These are phyloP conservation scores for Effrenium voratum DNA, from an alignment of 73 alveolate genomes.

Conservation along the genomic window DNA sequence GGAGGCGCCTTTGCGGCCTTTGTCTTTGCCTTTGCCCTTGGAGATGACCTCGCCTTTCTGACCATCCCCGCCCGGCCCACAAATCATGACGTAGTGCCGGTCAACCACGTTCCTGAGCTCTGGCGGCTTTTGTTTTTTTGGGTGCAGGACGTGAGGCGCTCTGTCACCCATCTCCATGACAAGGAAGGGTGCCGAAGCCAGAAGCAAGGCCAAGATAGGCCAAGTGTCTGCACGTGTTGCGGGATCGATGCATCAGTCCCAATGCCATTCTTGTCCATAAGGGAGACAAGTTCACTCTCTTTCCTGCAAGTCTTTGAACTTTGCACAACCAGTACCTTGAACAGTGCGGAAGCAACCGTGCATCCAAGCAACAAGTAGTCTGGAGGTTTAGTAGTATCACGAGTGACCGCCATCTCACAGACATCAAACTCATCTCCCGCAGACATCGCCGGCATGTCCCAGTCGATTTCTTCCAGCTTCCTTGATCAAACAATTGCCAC, in stretches of 20 bases:
- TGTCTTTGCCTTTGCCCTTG: conserved; percentile 63
- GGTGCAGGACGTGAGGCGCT: no score
- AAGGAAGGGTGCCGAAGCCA: no score
- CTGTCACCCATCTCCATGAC: no score
- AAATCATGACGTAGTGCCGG: conserved; percentile 91
- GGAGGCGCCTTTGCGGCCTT: conserved; percentile 63
- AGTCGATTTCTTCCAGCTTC: conserved; percentile 84
- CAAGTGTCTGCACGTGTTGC: conserved; percentile 95
- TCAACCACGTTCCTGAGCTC: conserved; percentile 95
- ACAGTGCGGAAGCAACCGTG: background rate
- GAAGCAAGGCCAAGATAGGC: no score
- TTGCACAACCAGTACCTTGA: background rate
- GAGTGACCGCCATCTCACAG: conserved; percentile 32
- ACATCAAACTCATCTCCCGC: background rate
- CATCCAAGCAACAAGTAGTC: conserved; percentile 95
- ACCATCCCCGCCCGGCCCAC: conserved; percentile 94
- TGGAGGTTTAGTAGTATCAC: conserved; percentile 97
- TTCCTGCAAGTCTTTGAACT: conserved; percentile 3
- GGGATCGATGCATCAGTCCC: conserved; percentile 99
- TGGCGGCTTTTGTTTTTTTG: no score
- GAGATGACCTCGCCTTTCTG: conserved; percentile 86
- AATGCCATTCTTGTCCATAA: conserved; percentile 97
- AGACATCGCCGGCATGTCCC: conserved; percentile 81
- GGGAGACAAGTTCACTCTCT: conserved; percentile 97
- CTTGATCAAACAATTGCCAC: background rate